Conservation (phyloP, 176 grass and related monocot species). For the Eragrostis nindensis region DNA sequence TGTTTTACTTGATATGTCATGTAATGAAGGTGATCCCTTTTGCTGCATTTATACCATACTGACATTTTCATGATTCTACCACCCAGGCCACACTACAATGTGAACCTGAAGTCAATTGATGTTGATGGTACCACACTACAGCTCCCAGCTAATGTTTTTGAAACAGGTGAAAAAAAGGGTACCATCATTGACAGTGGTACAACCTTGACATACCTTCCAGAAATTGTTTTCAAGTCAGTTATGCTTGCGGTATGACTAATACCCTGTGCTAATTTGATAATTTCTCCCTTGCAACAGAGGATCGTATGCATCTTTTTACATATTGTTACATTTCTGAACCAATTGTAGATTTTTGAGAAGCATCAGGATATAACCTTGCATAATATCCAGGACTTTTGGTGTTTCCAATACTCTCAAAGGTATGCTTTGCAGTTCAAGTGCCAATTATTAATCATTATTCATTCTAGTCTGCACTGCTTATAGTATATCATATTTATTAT, state of each 20-base stretch:
- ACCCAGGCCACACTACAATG: slow-evolving; percentile 87
- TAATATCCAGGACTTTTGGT: slow-evolving; percentile 77
- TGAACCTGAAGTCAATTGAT: slow-evolving; percentile 75
- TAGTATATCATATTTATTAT: neutral
- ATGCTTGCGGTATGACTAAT: slow-evolving; percentile 63
- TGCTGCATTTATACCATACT: slow-evolving; percentile 21
- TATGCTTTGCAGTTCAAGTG: slow-evolving; percentile 45
- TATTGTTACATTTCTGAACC: slow-evolving; percentile 16
- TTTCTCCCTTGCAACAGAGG: slow-evolving; percentile 28
- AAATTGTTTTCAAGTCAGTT: slow-evolving; percentile 74
- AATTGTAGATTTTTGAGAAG: slow-evolving; percentile 72
- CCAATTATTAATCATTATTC: slow-evolving; percentile 28
- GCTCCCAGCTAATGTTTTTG: slow-evolving; percentile 81
- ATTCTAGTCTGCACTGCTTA: neutral
- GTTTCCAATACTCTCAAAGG: slow-evolving; percentile 80
- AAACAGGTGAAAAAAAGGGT: slow-evolving; percentile 72
- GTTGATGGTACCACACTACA: slow-evolving; percentile 74
- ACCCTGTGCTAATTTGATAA: slow-evolving; percentile 12
- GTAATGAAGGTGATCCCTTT: neutral
- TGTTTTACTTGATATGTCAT: slow-evolving; percentile 6
- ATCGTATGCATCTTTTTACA: slow-evolving; percentile 28
- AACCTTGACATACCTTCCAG: slow-evolving; percentile 95
- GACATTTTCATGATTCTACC: slow-evolving; percentile 30
- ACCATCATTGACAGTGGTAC: slow-evolving; percentile 97
- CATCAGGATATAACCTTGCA: slow-evolving; percentile 79